phyloP scores from a whole-genome alignment of 768 basidiomycete species.

The Saitozyma podzolica region DNA sequence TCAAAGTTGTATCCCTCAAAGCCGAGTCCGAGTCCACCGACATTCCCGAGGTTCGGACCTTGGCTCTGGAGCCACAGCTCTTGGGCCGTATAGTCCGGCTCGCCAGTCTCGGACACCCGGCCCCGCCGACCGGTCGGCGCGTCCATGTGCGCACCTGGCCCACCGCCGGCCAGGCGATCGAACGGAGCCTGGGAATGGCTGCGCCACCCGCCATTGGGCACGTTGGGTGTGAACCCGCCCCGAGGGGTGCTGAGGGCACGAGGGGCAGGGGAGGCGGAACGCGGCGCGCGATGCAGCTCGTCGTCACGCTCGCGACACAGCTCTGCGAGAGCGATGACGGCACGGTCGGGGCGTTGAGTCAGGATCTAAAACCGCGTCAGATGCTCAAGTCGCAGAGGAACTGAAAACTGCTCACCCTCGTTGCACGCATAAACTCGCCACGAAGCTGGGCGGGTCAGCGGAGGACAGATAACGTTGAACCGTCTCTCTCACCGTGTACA shows the following conservation, averaged over 20 bases:
- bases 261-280: slow-evolving; percentile 50
- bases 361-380: slow-evolving; percentile 62
- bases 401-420: slow-evolving; percentile 47
- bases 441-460: slow-evolving; percentile 67
- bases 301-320: slow-evolving; percentile 84
- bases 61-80: slow-evolving; percentile 51
- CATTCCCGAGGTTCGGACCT: slow-evolving; percentile 42
- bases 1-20: slow-evolving; percentile 23
- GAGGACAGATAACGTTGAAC: neutral
- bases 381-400: neutral
- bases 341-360: slow-evolving; percentile 73
- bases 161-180: slow-evolving; percentile 33
- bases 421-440: slow-evolving; percentile 96
- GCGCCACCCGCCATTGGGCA: slow-evolving; percentile 33
- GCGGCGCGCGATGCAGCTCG: slow-evolving; percentile 53
- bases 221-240: slow-evolving; percentile 29
- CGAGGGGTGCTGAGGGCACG: slow-evolving; percentile 36
- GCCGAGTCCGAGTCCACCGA: slow-evolving; percentile 33
- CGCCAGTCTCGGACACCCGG: slow-evolving; percentile 17
- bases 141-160: slow-evolving; percentile 23
- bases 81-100: slow-evolving; percentile 31
- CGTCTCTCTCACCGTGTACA: slow-evolving; percentile 72
- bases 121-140: slow-evolving; percentile 26
- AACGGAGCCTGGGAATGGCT: slow-evolving; percentile 45
- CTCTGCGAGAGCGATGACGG: slow-evolving; percentile 76